Evolutionary conservation across 2,329 filamentous ascomycete genomes (phyloP).

Genomic region (Westerdykella ornata): DNA sequence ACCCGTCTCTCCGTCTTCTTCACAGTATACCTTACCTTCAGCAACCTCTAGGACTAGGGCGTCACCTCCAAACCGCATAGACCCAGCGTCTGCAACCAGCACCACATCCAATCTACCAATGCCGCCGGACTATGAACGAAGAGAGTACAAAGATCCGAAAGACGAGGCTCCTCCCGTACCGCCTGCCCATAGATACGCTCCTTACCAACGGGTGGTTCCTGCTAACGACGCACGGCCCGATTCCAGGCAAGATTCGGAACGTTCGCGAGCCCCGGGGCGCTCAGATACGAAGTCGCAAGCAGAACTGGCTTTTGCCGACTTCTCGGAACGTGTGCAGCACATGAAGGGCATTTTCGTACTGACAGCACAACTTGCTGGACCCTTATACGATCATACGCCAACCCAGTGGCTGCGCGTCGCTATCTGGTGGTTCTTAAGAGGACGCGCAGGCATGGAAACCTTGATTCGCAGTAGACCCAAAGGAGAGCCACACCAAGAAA

Average conservation of each 20-base stretch:
- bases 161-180: conserved; percentile 9
- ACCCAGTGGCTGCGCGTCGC: conserved; percentile 65
- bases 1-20: conserved; percentile 21
- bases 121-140: conserved; percentile 19
- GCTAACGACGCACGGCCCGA: conserved; percentile 3
- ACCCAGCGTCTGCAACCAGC: conserved; percentile 15
- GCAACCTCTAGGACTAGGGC: conserved; percentile 15
- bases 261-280: conserved; percentile 16
- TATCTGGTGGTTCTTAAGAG: conserved; percentile 86
- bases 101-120: conserved; percentile 18
- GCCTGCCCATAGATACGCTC: conserved; percentile 10
- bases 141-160: conserved; percentile 6
- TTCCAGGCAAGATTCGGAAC: conserved; percentile 1
- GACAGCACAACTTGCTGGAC: conserved; percentile 66
- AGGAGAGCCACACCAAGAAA: conserved; percentile 46
- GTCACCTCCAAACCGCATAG: conserved; percentile 17
- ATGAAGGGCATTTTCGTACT: conserved; percentile 69
- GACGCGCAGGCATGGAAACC: conserved; percentile 66
- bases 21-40: conserved; percentile 23
- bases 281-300: conserved; percentile 30
- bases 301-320: conserved; percentile 56
- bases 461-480: conserved; percentile 60
- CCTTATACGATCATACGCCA: conserved; percentile 56
- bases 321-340: conserved; percentile 63
- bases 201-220: conserved; percentile 5